Evolutionary conservation across 495 filamentous ascomycete genomes (phyloP).

Genomic region (Podospora bellae-mahoneyi): DNA sequence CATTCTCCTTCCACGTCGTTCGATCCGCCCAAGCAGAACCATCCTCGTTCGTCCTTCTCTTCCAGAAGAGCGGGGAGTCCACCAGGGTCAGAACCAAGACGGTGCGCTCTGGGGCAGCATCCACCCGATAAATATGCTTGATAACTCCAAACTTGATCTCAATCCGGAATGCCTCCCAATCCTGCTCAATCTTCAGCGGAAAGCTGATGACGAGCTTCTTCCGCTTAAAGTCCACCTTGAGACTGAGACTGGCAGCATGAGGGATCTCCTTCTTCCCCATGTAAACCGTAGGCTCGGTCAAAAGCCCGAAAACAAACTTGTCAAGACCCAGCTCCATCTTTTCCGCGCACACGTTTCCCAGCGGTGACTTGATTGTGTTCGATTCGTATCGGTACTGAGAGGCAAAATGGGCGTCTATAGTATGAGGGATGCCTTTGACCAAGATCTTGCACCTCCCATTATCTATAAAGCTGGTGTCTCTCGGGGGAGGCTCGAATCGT

Average conservation of each 20-base stretch:
- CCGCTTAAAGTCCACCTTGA: slow-evolving; percentile 45
- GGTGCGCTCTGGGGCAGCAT: slow-evolving; percentile 32
- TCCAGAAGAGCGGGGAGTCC: slow-evolving; percentile 62
- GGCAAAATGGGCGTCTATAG: slow-evolving; percentile 16
- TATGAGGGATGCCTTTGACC: neutral
- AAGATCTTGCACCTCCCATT: slow-evolving; percentile 16
- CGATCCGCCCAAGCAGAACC: slow-evolving; percentile 44
- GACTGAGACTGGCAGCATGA: slow-evolving; percentile 10
- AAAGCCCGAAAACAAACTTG: slow-evolving; percentile 53
- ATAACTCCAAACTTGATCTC: slow-evolving; percentile 64
- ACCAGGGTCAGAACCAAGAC: slow-evolving; percentile 58
- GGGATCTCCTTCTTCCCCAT: slow-evolving; percentile 45
- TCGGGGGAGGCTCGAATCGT: slow-evolving; percentile 40
- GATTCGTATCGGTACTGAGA: neutral
- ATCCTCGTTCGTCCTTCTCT: slow-evolving; percentile 45
- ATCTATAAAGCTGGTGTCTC: slow-evolving; percentile 20
- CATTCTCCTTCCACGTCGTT: slow-evolving; percentile 59
- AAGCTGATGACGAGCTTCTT: slow-evolving; percentile 45
- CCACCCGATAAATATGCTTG: slow-evolving; percentile 50
- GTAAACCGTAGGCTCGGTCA: slow-evolving; percentile 44
- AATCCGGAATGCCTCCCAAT: slow-evolving; percentile 40
- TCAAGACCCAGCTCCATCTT: slow-evolving; percentile 31
- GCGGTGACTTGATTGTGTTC: slow-evolving; percentile 22
- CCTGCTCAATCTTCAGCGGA: neutral
- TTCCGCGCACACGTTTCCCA: slow-evolving; percentile 31